These are phyloP conservation scores for Ogataea corticis DNA, from an alignment of 805 yeast genomes.

Conservation along the genomic window DNA sequence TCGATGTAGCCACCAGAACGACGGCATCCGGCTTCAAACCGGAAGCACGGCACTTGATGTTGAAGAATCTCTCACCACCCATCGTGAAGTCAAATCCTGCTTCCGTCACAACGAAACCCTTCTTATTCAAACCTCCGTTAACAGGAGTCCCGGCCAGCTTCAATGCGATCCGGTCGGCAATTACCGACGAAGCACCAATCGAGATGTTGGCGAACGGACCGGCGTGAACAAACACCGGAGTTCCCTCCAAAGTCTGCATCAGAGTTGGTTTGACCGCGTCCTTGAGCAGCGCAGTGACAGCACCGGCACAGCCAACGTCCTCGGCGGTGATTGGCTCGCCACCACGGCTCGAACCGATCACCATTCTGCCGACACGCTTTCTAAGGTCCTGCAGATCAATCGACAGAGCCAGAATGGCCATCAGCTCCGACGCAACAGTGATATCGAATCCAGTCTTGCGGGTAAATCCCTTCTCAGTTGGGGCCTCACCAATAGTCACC, in stretches of 20 bases:
- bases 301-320: constrained; percentile 85
- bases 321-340: constrained; percentile 81
- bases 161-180: constrained; percentile 81
- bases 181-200: constrained; percentile 81
- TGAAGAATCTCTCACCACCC: constrained; percentile 89
- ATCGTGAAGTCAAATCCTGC: constrained; percentile 90
- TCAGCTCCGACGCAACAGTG: constrained; percentile 81
- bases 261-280: constrained; percentile 83
- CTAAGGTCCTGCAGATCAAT: constrained; percentile 71
- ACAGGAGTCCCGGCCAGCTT: constrained; percentile 62
- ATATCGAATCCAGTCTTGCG: constrained; percentile 81
- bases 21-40: constrained; percentile 77
- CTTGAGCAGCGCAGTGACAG: constrained; percentile 75
- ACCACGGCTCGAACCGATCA: constrained; percentile 64
- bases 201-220: constrained; percentile 90
- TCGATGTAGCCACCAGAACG: constrained; percentile 79
- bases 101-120: constrained; percentile 81
- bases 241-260: constrained; percentile 87
- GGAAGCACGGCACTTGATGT: constrained; percentile 80
- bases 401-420: constrained; percentile 81
- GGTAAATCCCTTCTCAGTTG: constrained; percentile 74
- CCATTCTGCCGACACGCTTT: constrained; percentile 72
- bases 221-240: constrained; percentile 85
- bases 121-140: constrained; percentile 38
- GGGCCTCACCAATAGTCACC: constrained; percentile 76